phyloP scores from a whole-genome alignment of 164 flowering plant genomes.

The Saururus chinensis region DNA sequence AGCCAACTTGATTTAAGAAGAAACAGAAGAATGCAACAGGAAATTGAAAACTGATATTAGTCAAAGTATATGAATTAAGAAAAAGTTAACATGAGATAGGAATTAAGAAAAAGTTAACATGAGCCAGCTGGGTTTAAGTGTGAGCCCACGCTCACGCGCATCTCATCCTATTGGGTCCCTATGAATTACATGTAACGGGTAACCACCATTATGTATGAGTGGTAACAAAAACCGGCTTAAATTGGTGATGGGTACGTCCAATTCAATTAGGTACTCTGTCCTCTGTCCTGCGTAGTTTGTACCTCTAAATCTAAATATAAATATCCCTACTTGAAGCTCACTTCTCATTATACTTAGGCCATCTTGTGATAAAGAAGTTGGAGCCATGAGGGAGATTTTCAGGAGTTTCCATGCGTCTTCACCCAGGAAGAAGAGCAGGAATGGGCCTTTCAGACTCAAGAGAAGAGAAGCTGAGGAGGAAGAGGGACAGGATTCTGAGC shows the following conservation, averaged over 20 bases:
- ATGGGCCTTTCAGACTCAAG: neutral
- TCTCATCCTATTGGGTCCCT: too few species aligned
- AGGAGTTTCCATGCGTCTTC: conserved; percentile 2
- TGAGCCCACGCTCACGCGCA: too few species aligned
- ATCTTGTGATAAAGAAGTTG: neutral
- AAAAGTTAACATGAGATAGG: too few species aligned
- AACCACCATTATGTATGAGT: too few species aligned
- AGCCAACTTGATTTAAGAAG: conserved; percentile 1
- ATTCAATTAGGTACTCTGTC: neutral
- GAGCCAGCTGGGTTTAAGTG: too few species aligned
- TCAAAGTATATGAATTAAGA: too few species aligned
- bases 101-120: too few species aligned
- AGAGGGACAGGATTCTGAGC: neutral
- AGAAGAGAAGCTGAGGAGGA: neutral
- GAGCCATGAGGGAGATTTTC: conserved; percentile 6
- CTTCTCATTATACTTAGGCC: neutral
- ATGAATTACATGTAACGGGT: too few species aligned
- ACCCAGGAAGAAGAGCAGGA: conserved; percentile 1
- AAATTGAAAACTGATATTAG: too few species aligned
- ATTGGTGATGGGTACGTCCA: neutral
- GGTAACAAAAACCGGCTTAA: too few species aligned
- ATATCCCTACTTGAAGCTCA: neutral
- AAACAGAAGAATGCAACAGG: too few species aligned
- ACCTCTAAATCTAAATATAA: conserved; percentile 4
- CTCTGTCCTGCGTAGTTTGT: neutral